phyloP scores from a whole-genome alignment of 768 basidiomycete genomes.

The Suillus paluster region DNA sequence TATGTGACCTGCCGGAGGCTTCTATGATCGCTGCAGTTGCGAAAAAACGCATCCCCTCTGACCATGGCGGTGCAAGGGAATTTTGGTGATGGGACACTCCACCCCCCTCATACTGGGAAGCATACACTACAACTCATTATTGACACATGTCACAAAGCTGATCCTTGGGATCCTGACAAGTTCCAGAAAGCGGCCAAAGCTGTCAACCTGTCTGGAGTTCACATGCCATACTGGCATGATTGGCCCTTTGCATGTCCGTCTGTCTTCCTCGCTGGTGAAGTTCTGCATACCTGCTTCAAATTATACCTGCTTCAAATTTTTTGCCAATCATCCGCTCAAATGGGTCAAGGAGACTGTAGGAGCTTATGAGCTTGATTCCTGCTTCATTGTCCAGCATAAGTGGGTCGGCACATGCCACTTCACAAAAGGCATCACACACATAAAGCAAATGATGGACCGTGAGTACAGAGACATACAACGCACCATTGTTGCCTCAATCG shows the following conservation, averaged over 20 bases:
- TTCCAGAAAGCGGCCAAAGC: slow-evolving; percentile 27
- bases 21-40: slow-evolving; percentile 5
- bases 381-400: slow-evolving; percentile 39
- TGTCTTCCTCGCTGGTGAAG: slow-evolving; percentile 39
- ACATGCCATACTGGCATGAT: slow-evolving; percentile 40
- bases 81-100: slow-evolving; percentile 10
- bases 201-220: slow-evolving; percentile 10
- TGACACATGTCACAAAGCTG: not conserved
- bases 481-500: slow-evolving; percentile 39
- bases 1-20: slow-evolving; percentile 5
- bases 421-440: slow-evolving; percentile 39
- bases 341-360: slow-evolving; percentile 42
- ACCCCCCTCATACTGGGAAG: not conserved
- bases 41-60: slow-evolving; percentile 12
- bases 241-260: slow-evolving; percentile 38
- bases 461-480: slow-evolving; percentile 43
- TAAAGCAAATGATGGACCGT: slow-evolving; percentile 46
- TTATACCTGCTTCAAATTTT: slow-evolving; percentile 28
- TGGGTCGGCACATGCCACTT: slow-evolving; percentile 42
- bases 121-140: slow-evolving; percentile 1
- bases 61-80: slow-evolving; percentile 3
- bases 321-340: slow-evolving; percentile 39
- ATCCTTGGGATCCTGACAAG: slow-evolving; percentile 28
- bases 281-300: slow-evolving; percentile 38
- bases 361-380: slow-evolving; percentile 37